phyloP scores from a whole-genome alignment of 306 rosid genomes.

The Myrica gale region DNA sequence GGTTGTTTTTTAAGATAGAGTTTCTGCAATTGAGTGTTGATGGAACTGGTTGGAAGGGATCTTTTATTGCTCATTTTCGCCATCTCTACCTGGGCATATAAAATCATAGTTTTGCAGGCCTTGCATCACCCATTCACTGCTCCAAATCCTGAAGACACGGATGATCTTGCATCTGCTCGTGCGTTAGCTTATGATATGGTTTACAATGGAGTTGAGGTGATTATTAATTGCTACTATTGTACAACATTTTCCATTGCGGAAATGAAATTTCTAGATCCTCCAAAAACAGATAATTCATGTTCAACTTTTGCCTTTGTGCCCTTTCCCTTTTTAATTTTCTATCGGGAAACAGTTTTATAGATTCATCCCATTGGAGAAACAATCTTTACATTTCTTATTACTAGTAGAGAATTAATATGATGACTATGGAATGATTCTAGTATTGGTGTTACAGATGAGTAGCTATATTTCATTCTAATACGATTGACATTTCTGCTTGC shows the following conservation, averaged over 20 bases:
- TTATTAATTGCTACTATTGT: not conserved
- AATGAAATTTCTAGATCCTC: not conserved
- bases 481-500: slow-evolving; percentile 26
- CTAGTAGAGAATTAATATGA: not conserved
- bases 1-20: not conserved
- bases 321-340: not conserved
- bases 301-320: not conserved
- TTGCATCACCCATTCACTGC: slow-evolving; percentile 99
- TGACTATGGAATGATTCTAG: not conserved
- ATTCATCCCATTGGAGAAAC: not conserved
- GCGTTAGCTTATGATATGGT: slow-evolving; percentile 99
- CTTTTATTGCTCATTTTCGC: not conserved
- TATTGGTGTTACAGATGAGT: slow-evolving; percentile 12
- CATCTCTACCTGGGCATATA: slow-evolving; percentile 8
- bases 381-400: not conserved
- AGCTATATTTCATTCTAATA: slow-evolving; percentile 17
- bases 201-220: slow-evolving; percentile 96
- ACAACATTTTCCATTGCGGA: slow-evolving; percentile 2
- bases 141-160: slow-evolving; percentile 87
- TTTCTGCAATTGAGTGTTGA: slow-evolving; percentile 8
- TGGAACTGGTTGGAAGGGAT: slow-evolving; percentile 1
- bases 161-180: slow-evolving; percentile 87
- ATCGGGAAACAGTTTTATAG: not conserved
- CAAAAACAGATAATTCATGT: no score
- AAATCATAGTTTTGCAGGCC: slow-evolving; percentile 49